Base-by-base conservation (phyloP, 352 stramenopile species). In the Pythium myriotylum region DNA sequence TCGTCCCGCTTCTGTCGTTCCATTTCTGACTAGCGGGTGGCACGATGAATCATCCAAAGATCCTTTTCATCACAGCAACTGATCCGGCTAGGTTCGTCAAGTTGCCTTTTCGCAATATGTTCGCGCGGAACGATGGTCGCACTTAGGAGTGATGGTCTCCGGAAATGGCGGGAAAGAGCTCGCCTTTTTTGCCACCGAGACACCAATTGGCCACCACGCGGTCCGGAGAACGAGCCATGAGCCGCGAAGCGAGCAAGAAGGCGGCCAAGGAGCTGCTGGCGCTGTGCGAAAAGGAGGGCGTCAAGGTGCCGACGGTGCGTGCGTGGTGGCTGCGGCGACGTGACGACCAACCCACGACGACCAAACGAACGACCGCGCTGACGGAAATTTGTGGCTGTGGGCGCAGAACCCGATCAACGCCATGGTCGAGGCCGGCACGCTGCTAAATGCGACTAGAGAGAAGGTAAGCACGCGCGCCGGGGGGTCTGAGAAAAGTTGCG, bases 361-460 rank as follows among this genome's bases (percentile, higher is more conserved):
- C n/a, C n/a, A n/a, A n/a, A n/a, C n/a, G n/a, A n/a, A n/a, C n/a
- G n/a, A n/a, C 29, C 5, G 29, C 10, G 29, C 29, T 35, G 29
- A 35, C 29, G 41, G 3, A 14, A 14, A 17, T 43, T 40, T 33
- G 49, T 45, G 14, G 35, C 24, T 42, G n/a, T 50, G 22, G 5
- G 22, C 23, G 14, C 37, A 92, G 84, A 62, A 95, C 40, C 68
- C 79, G 3, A 67, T 91, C 17, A 95, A 95, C 74, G 86, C 86
- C 5, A 86, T 87, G 57, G 77, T 95, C 14, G 82, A 86, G 50
- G 86, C 86, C 26, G 86, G 86, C 48, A 95, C 86, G 14, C 91
- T 93, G 81, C 71, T 95, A 16, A 95, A 92, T 52, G 77, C 86
- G 41, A 93, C 86, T n/a, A 81, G 79, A 47, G 83, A 92, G 26